A percentile compares a stretch with the other conserved stretches of the same genome.
phyloP scores from a whole-genome alignment of 306 rosid genomes.

The Quercus berberidifolia region DNA sequence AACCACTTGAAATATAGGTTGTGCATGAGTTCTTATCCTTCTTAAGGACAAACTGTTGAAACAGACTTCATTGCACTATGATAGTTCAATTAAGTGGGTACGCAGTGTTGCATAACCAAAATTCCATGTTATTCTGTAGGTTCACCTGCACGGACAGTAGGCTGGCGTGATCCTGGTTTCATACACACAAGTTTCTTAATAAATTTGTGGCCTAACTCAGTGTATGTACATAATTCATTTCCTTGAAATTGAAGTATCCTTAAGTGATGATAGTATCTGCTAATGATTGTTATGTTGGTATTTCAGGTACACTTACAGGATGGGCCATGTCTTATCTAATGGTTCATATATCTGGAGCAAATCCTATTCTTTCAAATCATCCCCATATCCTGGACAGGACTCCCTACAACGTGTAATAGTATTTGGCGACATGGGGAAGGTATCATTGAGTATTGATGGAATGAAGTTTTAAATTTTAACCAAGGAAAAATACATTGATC shows the following conservation, averaged over 20 bases:
- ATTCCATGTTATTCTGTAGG: slow-evolving; percentile 39
- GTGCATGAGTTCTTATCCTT: neutral
- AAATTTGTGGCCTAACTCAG: slow-evolving; percentile 67
- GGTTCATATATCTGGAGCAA: slow-evolving; percentile 58
- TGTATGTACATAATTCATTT: slow-evolving; percentile 38
- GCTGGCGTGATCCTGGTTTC: slow-evolving; percentile 97
- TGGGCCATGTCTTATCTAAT: slow-evolving; percentile 50
- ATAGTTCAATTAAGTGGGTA: neutral
- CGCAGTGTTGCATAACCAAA: slow-evolving; percentile 8
- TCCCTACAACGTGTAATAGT: slow-evolving; percentile 76
- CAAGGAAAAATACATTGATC: neutral
- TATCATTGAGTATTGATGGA: slow-evolving; percentile 18
- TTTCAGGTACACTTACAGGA: slow-evolving; percentile 56
- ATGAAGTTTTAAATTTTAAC: neutral
- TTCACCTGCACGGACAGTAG: slow-evolving; percentile 83
- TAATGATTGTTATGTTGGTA: neutral
- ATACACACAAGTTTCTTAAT: slow-evolving; percentile 85
- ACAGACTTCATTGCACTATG: neutral
- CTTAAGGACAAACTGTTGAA: neutral
- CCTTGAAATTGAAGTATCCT: neutral
- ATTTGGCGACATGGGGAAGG: slow-evolving; percentile 98
- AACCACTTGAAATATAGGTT: neutral
- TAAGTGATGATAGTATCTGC: neutral
- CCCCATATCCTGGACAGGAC: slow-evolving; percentile 87
- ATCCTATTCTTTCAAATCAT: slow-evolving; percentile 65